Percentiles rank a stretch among this genome's conserved stretches.
These are phyloP conservation scores for Gossypium arboreum DNA, from an alignment of 345 rosid genomes.

Conservation along the genomic window DNA sequence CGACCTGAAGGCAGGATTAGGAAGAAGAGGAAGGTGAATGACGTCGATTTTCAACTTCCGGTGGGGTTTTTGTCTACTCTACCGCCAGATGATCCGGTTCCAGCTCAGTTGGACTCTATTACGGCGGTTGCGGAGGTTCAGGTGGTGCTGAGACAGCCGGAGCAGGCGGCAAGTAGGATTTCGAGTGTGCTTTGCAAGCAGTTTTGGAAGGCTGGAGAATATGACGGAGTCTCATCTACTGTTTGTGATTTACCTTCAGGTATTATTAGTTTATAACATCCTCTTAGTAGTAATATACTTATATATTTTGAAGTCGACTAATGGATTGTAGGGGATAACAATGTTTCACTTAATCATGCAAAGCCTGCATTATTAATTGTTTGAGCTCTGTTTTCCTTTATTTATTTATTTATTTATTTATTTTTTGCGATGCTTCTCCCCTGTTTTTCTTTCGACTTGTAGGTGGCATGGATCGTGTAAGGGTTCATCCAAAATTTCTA, in stretches of 20 bases:
- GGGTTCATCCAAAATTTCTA: constrained; percentile 92
- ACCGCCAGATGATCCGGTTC: constrained; percentile 15
- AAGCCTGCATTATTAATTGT: background rate
- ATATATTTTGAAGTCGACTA: too few relatives aligned
- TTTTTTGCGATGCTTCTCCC: background rate
- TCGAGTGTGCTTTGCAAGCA: constrained; percentile 39
- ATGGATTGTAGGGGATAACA: too few relatives aligned
- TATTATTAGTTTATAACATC: constrained; percentile 13
- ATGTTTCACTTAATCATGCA: background rate
- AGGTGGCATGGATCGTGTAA: constrained; percentile 85
- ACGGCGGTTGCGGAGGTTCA: constrained; percentile 4
- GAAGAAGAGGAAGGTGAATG: constrained; percentile 28
- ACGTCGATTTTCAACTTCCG: constrained; percentile 33
- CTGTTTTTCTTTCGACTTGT: background rate
- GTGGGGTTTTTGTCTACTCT: constrained; percentile 46
- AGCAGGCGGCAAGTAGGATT: constrained; percentile 4
- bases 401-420: too few relatives aligned
- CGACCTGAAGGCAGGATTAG: background rate
- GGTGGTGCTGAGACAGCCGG: background rate
- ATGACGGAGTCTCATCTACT: constrained; percentile 45
- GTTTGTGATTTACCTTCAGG: constrained; percentile 55
- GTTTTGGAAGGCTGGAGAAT: constrained; percentile 97
- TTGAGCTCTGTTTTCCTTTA: background rate
- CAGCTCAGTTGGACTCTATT: background rate
- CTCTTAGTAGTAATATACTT: too few relatives aligned